Evolutionary conservation across 1,284 basidiomycete genomes (phyloP).

Genomic region (Binderoboletus segoi): DNA sequence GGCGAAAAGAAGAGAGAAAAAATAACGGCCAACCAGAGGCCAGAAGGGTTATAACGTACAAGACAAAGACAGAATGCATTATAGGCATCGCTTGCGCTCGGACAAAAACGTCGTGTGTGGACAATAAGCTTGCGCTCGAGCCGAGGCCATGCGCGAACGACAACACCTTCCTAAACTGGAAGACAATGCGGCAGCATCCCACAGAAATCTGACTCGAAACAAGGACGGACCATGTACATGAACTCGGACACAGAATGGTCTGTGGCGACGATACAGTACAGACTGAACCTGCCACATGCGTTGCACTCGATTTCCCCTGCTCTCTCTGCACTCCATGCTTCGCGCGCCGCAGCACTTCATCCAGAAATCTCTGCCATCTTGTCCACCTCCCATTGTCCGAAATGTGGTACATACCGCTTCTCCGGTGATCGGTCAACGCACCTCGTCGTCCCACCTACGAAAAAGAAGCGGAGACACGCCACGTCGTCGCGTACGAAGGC

Average conservation of each 20-base stretch:
- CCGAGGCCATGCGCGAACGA: constrained; percentile 17
- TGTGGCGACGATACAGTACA: constrained; percentile 49
- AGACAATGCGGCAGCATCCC: constrained; percentile 14
- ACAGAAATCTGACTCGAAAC: not conserved
- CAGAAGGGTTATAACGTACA: constrained; percentile 7
- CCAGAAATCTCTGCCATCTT: constrained; percentile 31
- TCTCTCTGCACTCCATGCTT: constrained; percentile 61
- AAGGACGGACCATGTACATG: not conserved
- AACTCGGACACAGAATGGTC: constrained; percentile 14
- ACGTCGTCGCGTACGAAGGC: not conserved
- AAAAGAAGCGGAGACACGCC: constrained; percentile 13
- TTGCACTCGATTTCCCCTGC: constrained; percentile 52
- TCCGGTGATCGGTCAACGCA: constrained; percentile 29
- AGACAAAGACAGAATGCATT: constrained; percentile 16
- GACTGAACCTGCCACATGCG: constrained; percentile 46
- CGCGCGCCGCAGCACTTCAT: constrained; percentile 39
- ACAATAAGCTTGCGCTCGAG: constrained; percentile 22
- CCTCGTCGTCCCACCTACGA: constrained; percentile 12
- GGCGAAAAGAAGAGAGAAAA: constrained; percentile 7
- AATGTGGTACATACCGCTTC: constrained; percentile 52
- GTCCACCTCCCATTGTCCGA: constrained; percentile 44
- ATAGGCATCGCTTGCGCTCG: constrained; percentile 7
- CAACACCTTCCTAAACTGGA: constrained; percentile 27
- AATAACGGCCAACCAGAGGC: not conserved
- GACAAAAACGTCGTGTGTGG: constrained; percentile 5